phyloP scores from a whole-genome alignment of 2,329 filamentous ascomycete species.

The Sordariomycetes sp. region DNA sequence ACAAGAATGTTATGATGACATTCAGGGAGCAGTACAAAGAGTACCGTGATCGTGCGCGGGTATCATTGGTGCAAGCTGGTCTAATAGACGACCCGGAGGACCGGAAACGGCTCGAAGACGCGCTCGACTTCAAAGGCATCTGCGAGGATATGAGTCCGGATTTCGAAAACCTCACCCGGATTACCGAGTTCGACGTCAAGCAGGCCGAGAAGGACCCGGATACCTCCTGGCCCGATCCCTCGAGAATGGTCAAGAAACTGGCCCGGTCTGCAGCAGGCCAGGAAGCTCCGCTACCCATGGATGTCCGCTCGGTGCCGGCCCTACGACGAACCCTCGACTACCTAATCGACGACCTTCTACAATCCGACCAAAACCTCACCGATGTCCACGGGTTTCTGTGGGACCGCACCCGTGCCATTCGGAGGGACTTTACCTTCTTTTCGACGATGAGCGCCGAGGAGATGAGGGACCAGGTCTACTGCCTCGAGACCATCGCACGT shows the following conservation, averaged over 20 bases:
- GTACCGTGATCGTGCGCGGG: slow-evolving; percentile 46
- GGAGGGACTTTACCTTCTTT: slow-evolving; percentile 59
- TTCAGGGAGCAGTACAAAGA: slow-evolving; percentile 45
- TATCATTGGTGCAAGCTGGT: slow-evolving; percentile 45
- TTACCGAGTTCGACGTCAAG: slow-evolving; percentile 49
- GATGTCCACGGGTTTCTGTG: slow-evolving; percentile 53
- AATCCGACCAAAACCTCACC: slow-evolving; percentile 42
- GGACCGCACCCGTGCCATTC: slow-evolving; percentile 57
- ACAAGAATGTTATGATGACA: slow-evolving; percentile 38
- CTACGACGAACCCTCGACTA: slow-evolving; percentile 53
- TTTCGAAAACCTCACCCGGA: slow-evolving; percentile 53
- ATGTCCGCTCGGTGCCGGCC: slow-evolving; percentile 50
- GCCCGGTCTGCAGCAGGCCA: slow-evolving; percentile 59
- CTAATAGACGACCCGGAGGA: slow-evolving; percentile 56
- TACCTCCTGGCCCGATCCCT: slow-evolving; percentile 33
- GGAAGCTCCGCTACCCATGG: slow-evolving; percentile 56
- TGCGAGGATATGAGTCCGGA: slow-evolving; percentile 62
- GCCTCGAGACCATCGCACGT: slow-evolving; percentile 54
- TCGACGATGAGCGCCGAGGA: slow-evolving; percentile 47
- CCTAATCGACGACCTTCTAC: slow-evolving; percentile 48
- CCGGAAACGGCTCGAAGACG: slow-evolving; percentile 49
- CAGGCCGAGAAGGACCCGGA: slow-evolving; percentile 38
- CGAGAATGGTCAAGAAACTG: slow-evolving; percentile 55
- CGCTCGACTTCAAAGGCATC: slow-evolving; percentile 56
- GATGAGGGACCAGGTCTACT: slow-evolving; percentile 48